Conservation (phyloP, 1,139 yeast genomes). For the Scheffersomyces segobiensis region DNA sequence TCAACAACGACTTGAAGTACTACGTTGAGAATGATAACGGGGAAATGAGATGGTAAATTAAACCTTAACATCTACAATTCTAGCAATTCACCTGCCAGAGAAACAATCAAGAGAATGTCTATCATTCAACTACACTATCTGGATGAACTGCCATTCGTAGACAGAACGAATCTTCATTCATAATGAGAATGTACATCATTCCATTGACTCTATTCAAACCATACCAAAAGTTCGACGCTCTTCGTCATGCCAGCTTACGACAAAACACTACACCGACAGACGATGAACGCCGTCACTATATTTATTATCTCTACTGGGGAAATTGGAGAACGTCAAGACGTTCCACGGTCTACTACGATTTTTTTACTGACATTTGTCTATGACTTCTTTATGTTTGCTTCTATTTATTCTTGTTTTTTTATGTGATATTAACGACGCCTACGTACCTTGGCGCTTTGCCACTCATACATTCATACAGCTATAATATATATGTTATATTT, state of each 20-base stretch:
- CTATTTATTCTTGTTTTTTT: not conserved
- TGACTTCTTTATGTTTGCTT: not conserved
- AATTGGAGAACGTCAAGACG: not conserved
- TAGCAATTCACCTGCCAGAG: too few species aligned
- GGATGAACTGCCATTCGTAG: too few species aligned
- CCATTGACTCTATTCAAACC: not conserved
- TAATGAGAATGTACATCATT: not conserved
- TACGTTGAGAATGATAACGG: slow-evolving; percentile 8
- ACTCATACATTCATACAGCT: not conserved
- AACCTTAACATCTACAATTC: not conserved
- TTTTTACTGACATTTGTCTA: not conserved
- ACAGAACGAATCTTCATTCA: not conserved
- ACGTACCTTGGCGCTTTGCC: not conserved
- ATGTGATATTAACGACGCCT: not conserved
- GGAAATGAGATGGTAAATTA: not conserved
- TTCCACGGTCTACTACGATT: not conserved
- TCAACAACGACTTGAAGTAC: slow-evolving; percentile 10
- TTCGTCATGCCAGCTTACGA: not conserved
- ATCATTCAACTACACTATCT: too few species aligned
- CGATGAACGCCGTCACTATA: not conserved
- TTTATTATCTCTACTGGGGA: not conserved
- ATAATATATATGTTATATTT: not conserved
- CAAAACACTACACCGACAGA: not conserved
- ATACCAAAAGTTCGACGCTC: not conserved
- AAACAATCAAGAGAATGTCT: not conserved